Base-by-base conservation (phyloP, 129 eudicot genomes). In the Flaveria sonorensis region DNA sequence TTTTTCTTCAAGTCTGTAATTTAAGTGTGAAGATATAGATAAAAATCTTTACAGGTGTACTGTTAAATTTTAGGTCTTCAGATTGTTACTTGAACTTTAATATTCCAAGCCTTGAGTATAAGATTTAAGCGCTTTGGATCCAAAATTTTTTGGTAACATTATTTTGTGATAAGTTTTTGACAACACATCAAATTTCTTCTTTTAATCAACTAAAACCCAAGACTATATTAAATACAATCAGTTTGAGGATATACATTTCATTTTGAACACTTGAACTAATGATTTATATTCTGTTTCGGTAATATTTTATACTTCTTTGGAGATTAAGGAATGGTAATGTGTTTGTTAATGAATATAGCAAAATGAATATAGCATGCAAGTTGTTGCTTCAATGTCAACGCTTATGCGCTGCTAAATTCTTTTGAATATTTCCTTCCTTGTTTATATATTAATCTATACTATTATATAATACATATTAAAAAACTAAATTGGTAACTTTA, bases 321-420 rank as follows among this genome's bases (percentile, higher is more conserved):
- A 53, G 18, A 26, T 24, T 10, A 45, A 61, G 62, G 71, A 64
- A 59, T 46, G 76, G 40, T 43, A 68, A 70, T 78, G 82, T 48
- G 24, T 64, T 70, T 62, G 63, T 64, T 70, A 70, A 70, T 78
- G 51, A 42, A 42, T 70, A 46, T 51, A 52, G 52, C 12, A 26
- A n/a, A 70, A 70, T 78, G 51, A 42, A 42, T 70, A 46, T 51
- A 52, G 52, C 12, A 26, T 53, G 28, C 81, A 59, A 57, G 82
- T 70, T 57, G 70, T 45, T 57, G 12, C 15, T 46, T 23, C 62
- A 59, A 57, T 57, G 82, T 78, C 82, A 78, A 59, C 62, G 40
- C 8, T 70, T 46, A 24, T 59, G 10, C 47, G 11, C 7, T 59
- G 10, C 23, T 68, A 15, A 1, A 32, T 26, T 43, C 24, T 2